Conservation (phyloP, 768 basidiomycete species). For the Boletus tylopilopsis region DNA sequence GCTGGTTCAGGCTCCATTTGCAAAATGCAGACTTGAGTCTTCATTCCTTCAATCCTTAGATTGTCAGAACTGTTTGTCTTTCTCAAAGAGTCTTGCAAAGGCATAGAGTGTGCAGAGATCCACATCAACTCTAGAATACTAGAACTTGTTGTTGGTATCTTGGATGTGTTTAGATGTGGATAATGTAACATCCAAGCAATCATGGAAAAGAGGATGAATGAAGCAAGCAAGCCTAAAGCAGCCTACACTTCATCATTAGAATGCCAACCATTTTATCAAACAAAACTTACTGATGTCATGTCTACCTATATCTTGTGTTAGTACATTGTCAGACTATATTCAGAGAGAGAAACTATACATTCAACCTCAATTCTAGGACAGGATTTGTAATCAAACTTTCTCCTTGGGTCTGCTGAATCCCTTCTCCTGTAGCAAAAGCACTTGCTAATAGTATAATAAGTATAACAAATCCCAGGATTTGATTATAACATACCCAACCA, state of each 20-base stretch:
- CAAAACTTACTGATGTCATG: not conserved
- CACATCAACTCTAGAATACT: not conserved
- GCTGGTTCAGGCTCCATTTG: not conserved
- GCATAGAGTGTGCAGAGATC: not conserved
- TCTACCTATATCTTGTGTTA: not conserved
- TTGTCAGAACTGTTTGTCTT: not conserved
- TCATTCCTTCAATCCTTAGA: not conserved
- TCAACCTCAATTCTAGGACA: not conserved
- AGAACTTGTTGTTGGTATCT: not conserved
- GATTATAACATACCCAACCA: slow-evolving; percentile 5
- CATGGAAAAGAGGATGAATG: not conserved
- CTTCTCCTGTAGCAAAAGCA: not conserved
- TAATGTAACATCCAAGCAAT: not conserved
- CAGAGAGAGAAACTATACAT: not conserved
- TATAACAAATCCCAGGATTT: too few species aligned
- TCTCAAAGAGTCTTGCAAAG: not conserved
- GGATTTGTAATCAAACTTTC: not conserved
- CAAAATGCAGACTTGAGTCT: not conserved
- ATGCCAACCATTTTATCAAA: not conserved
- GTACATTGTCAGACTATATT: too few species aligned
- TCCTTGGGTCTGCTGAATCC: not conserved
- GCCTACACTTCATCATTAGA: not conserved
- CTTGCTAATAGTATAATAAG: not conserved
- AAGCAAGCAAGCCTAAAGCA: not conserved
- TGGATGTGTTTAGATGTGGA: not conserved